phyloP scores from a whole-genome alignment of 2,329 filamentous ascomycete species.

The Aspergillus phoenicis region DNA sequence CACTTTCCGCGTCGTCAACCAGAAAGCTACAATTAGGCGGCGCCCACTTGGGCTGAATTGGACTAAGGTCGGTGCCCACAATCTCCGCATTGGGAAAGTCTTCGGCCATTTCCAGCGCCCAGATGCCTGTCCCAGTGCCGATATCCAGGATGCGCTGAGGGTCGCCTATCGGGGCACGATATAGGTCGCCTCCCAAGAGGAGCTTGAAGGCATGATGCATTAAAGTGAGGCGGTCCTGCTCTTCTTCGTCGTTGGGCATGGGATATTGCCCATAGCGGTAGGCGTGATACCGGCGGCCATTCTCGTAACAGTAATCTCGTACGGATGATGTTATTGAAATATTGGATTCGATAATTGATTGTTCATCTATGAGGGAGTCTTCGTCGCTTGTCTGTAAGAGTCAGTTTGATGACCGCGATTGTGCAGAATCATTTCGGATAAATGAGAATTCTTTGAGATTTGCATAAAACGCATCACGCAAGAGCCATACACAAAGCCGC shows the following conservation, averaged over 20 bases:
- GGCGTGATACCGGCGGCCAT: constrained; percentile 48
- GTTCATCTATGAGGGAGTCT: constrained; percentile 35
- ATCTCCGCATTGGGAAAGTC: constrained; percentile 39
- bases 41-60: constrained; percentile 43
- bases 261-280: constrained; percentile 47
- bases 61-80: constrained; percentile 39
- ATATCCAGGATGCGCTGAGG: constrained; percentile 36
- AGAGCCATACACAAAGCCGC: no score
- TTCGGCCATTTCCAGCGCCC: constrained; percentile 50
- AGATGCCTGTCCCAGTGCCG: constrained; percentile 38
- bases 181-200: constrained; percentile 39
- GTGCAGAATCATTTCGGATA: no score
- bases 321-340: constrained; percentile 44
- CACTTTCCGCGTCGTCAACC: constrained; percentile 47
- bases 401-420: not conserved
- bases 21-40: constrained; percentile 56
- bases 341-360: constrained; percentile 44
- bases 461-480: no score
- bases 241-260: constrained; percentile 48
- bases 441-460: no score
- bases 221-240: constrained; percentile 46
- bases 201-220: constrained; percentile 45
- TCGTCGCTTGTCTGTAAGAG: constrained; percentile 37
- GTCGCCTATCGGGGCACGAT: constrained; percentile 39
- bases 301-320: constrained; percentile 43